Base-by-base conservation (phyloP, 192 early-diverging fungal species). In the Coemansia erecta region DNA sequence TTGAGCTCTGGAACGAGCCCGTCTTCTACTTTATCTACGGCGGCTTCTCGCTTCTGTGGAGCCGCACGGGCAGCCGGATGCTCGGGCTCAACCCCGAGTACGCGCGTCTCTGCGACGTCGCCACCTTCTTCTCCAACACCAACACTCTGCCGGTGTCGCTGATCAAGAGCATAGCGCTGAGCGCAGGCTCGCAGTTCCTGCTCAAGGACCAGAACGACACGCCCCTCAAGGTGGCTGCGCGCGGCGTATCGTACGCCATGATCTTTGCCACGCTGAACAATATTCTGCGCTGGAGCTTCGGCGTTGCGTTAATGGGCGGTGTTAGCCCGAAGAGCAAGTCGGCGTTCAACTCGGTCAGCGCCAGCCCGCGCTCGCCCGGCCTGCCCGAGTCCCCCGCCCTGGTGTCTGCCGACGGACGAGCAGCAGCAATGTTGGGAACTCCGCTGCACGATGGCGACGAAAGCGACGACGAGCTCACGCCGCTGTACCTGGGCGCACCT, bases 251-350 rank as follows among this genome's bases (percentile, higher is more conserved):
- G 0, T 93, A 90, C 55, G 88, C 88, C 19, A 77, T 93, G 35
- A 89, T 93, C 42, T 90, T 85, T 67, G 87, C 86, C 44, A 85
- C 89, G 48, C 86, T 93, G 52, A 85, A 85, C 61, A 90, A 92
- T 60, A 81, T 92, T 15, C 46, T 89, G 49, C 83, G 88, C 22
- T 92, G 89, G 89, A 89, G 87, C 21, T 85, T 89, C 58, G 89
- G 90, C 56, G 88, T 86, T 39, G 73, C 77, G 8, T 61, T 89
- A 17, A 69, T 91, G 58, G 80, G 82, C 48, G 80, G 72, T 15
- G 55, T 78, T 51, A 50, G 48, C 33, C 53, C 56, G 31, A 62
- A 45, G 9, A 62, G 17, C 54, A 59, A 26, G 62, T 67, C 58
- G 41, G 62, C 66, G 12, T 72, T 70, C 52, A 63, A 68, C 56